These are phyloP conservation scores for Fusarium sp. DNA, from an alignment of 2,329 filamentous ascomycete species.

Conservation along the genomic window DNA sequence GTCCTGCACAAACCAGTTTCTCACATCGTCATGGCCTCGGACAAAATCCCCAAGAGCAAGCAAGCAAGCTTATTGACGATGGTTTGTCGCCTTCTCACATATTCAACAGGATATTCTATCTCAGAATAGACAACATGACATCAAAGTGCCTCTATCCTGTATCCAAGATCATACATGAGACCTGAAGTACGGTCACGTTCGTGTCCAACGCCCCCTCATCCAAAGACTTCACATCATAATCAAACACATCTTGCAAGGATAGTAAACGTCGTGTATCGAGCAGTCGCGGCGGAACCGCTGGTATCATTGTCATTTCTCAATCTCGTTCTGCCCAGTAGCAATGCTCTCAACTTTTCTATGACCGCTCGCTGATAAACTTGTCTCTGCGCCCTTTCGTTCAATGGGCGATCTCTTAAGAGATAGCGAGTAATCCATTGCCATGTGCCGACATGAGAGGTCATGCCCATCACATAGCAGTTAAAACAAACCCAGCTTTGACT, in stretches of 20 bases:
- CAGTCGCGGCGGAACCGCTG: slow-evolving; percentile 35
- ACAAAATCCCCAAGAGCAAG: too few relatives aligned
- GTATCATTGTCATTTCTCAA: slow-evolving; percentile 45
- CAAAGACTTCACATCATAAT: not conserved
- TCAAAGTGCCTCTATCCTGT: too few relatives aligned
- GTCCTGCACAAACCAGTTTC: too few relatives aligned
- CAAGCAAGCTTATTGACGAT: too few relatives aligned
- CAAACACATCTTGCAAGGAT: not conserved
- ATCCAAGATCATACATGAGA: too few relatives aligned
- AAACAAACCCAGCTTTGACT: slow-evolving; percentile 41
- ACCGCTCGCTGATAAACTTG: slow-evolving; percentile 20
- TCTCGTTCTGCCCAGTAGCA: slow-evolving; percentile 36
- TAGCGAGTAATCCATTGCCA: slow-evolving; percentile 32
- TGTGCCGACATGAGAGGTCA: slow-evolving; percentile 26
- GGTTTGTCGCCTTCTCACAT: too few relatives aligned
- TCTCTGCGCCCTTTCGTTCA: slow-evolving; percentile 4
- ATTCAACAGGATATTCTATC: too few relatives aligned
- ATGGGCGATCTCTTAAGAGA: not conserved
- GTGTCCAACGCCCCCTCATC: not conserved
- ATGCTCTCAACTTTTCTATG: slow-evolving; percentile 40
- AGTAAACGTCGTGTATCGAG: slow-evolving; percentile 29
- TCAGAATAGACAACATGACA: too few relatives aligned
- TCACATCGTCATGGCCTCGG: too few relatives aligned
- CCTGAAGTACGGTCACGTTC: too few relatives aligned
- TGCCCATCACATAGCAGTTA: slow-evolving; percentile 25